Evolutionary conservation across 2,329 filamentous ascomycete genomes (phyloP).

Genomic region (Fusarium phyllophilum): DNA sequence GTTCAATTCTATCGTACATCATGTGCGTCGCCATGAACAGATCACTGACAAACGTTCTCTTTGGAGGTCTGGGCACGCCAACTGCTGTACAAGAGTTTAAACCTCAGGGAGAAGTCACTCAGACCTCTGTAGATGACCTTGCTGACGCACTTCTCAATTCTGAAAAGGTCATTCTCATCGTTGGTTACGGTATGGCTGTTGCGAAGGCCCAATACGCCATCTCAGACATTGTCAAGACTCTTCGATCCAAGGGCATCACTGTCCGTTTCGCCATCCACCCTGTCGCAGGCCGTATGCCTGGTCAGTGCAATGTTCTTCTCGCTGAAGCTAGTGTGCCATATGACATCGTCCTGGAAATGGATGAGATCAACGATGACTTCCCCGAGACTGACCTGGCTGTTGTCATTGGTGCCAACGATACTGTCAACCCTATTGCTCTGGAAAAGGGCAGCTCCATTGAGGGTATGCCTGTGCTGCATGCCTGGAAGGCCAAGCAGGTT

Average conservation of each 20-base stretch:
- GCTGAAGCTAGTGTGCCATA: slow-evolving; percentile 90
- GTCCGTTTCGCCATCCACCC: slow-evolving; percentile 92
- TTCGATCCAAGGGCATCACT: slow-evolving; percentile 80
- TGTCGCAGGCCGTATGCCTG: slow-evolving; percentile 91
- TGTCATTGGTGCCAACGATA: slow-evolving; percentile 92
- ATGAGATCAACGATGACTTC: slow-evolving; percentile 96
- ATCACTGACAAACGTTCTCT: slow-evolving; percentile 87
- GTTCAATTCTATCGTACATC: slow-evolving; percentile 88
- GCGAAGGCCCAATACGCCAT: slow-evolving; percentile 94
- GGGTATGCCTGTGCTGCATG: slow-evolving; percentile 91
- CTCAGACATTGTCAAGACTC: slow-evolving; percentile 78
- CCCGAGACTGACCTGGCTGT: slow-evolving; percentile 84
- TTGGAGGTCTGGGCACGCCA: slow-evolving; percentile 79
- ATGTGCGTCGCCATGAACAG: slow-evolving; percentile 93
- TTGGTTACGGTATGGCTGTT: slow-evolving; percentile 94
- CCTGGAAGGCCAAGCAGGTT: slow-evolving; percentile 94
- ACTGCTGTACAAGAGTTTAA: slow-evolving; percentile 71
- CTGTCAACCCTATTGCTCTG: slow-evolving; percentile 88
- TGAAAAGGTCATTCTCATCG: slow-evolving; percentile 88
- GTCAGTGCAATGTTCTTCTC: slow-evolving; percentile 90
- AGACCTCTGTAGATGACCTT: slow-evolving; percentile 82
- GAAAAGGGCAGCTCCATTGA: slow-evolving; percentile 86
- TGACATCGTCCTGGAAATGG: slow-evolving; percentile 94
- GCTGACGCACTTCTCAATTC: slow-evolving; percentile 79
- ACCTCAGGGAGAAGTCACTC: slow-evolving; percentile 81